Evolutionary conservation across 495 filamentous ascomycete genomes (phyloP), one percentile per base, ranked within the genome.

Genomic region (Bacidia gigantensis): DNA sequence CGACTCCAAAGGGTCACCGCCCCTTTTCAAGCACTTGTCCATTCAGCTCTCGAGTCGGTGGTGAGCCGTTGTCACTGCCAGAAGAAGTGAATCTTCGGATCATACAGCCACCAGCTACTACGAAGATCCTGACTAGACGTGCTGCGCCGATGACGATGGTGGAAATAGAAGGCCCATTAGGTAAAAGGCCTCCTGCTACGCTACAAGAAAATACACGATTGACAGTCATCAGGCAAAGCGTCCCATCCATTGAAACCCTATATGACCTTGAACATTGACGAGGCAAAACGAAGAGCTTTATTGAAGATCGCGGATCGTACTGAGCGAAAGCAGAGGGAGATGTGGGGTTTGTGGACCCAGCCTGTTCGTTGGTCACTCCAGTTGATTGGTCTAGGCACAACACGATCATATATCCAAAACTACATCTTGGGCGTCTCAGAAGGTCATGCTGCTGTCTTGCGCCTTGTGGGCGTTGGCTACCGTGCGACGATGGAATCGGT

Each of bases 391-490:
- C 22, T 26, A 95, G 89, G 89, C 47, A 96, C 90, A 2, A 84
- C 77, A 23, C 89, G 92, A 62, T 80, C 89, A 17, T 89, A 92
- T 60, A 76, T 98, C 47, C 83, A 87, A 60, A 89, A 89, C 65
- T 80, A 89, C 67, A 83, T 98, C 51, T 78, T 85, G 32, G 92
- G 92, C 49, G 92, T 97, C 29, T 93, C 87, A 3, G 92, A 97
- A 78, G 92, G 92, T 14, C 92, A 98, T 67, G 86, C 87, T 3
- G 87, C 88, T 14, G 86, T 98, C 57, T 71, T 98, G 29, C 82
- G 92, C 55, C 72, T 98, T 38, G 87, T 95, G n/a, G 92, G 92
- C 62, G 93, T 98, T 47, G 92, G 92, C 58, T 98, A 95, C 75
- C 76, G 87, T 63, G 92, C 92, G 1, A 85, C 79, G 3, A 72